Base-by-base conservation (phyloP, 331 rosid species). In the Cydonia oblonga region DNA sequence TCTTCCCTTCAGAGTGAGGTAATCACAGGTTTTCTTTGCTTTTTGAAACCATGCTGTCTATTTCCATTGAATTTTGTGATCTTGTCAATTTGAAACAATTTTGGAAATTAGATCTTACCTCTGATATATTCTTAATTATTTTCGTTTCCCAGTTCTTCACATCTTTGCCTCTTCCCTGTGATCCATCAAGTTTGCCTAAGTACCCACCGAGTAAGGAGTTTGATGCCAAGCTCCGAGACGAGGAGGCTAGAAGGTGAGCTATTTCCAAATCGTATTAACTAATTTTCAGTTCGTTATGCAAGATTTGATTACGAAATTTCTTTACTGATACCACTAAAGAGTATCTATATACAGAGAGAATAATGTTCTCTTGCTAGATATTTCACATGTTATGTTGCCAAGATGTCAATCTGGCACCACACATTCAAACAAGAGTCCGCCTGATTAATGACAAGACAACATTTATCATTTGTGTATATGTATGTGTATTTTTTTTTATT, bases 131-230 rank as follows among this genome's bases (percentile, higher is more conserved):
- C 13, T 11, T 20, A 9, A 22, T 22, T 56, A 56, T 53, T 69
- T 77, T 79, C 72, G 32, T 5, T 79, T 70, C 78, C 42, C 79
- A 92, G 98, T 92, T 88, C 82, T 90, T 90, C 85, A 87, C 86
- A 14, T 72, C 92, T 29, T 72, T 53, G 74, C 98, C 96, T 38
- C 92, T 85, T 83, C 92, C 98, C 56, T 84, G 86, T 62, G 85
- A 86, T 77, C 98, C 96, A 62, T 90, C 87, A 63, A 61, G 84
- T 76, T 84, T 92, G 84, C 98, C 96, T 8, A 87, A 84, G 77
- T 88, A 90, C 71, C 92, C 92, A 63, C 98, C 98, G 0, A 87
- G 91, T 84, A 92, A 92, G 86, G 98, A 92, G 86, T 83, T 92
- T 70, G 96, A 90, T 84, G 92, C 80, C 71, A 88, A 83, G 83